Conservation (phyloP, 2,329 filamentous ascomycete genomes). For the Fusarium burgessii region DNA sequence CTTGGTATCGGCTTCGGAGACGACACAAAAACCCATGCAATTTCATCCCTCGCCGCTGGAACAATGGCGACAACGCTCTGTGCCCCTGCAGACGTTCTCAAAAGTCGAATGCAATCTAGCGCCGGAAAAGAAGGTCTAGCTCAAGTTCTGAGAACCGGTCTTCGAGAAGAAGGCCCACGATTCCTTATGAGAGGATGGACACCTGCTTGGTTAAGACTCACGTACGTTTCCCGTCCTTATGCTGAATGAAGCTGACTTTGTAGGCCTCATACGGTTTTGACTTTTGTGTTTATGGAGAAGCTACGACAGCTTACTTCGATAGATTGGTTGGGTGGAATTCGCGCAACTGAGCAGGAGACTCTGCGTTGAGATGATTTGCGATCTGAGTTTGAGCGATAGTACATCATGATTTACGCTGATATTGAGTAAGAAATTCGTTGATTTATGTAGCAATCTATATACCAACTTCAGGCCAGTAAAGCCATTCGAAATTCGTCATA, state of each 20-base stretch:
- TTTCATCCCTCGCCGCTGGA: conserved; percentile 57
- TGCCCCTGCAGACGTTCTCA: conserved; percentile 59
- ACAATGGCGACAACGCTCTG: conserved; percentile 61
- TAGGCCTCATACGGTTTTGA: conserved; percentile 59
- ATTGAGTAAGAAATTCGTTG: conserved; percentile 23
- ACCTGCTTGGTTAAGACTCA: conserved; percentile 58
- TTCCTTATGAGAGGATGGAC: conserved; percentile 62
- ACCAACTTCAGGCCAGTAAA: conserved; percentile 64
- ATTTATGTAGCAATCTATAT: conserved; percentile 26
- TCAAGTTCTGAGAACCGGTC: conserved; percentile 50
- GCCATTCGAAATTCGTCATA: conserved; percentile 68
- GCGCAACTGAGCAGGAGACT: conserved; percentile 11
- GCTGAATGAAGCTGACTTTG: conserved; percentile 2
- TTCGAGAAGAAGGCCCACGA: conserved; percentile 54
- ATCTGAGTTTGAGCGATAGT: neutral
- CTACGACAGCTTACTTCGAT: conserved; percentile 51
- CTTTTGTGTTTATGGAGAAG: conserved; percentile 61
- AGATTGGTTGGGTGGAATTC: conserved; percentile 35
- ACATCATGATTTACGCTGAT: neutral
- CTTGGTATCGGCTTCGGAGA: conserved; percentile 49
- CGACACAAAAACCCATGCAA: conserved; percentile 55
- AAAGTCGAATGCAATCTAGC: conserved; percentile 55
- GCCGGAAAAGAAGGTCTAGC: conserved; percentile 50
- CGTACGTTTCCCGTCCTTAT: conserved; percentile 45
- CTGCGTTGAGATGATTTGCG: conserved; percentile 14